phyloP scores from a whole-genome alignment of 768 basidiomycete species.

The Coprinellus micaceus region DNA sequence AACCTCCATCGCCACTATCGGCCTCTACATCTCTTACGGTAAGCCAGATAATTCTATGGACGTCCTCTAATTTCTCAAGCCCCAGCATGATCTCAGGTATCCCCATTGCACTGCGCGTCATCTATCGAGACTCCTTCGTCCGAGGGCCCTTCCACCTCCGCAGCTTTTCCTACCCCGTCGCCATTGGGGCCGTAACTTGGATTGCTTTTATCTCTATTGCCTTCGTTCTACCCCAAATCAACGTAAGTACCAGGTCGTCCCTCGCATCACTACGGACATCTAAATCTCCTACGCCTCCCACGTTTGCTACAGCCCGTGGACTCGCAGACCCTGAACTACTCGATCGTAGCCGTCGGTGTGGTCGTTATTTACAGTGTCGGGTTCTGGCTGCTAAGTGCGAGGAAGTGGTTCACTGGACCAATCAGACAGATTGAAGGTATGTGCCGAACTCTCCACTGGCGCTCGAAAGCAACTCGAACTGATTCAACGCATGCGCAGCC shows the following conservation, averaged over 20 bases:
- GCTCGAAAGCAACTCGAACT: not conserved
- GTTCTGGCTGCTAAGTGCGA: constrained; percentile 67
- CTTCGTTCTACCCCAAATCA: constrained; percentile 69
- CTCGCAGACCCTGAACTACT: constrained; percentile 70
- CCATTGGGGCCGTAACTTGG: constrained; percentile 58
- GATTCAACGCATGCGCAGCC: constrained; percentile 23
- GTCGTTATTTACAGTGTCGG: constrained; percentile 62
- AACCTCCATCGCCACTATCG: constrained; percentile 68
- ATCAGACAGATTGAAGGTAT: constrained; percentile 60
- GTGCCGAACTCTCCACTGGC: not conserved
- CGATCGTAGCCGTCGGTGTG: constrained; percentile 73
- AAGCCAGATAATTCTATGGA: constrained; percentile 10
- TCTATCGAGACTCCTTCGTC: constrained; percentile 55
- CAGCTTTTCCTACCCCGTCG: constrained; percentile 55
- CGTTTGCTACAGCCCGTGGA: constrained; percentile 50
- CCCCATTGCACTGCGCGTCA: constrained; percentile 64
- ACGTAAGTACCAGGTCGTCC: constrained; percentile 33
- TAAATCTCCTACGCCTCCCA: too few species aligned
- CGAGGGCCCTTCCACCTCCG: constrained; percentile 75
- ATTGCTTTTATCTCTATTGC: constrained; percentile 69
- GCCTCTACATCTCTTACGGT: constrained; percentile 75
- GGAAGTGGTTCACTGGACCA: constrained; percentile 72
- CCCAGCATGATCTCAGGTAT: constrained; percentile 27
- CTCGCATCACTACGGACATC: not conserved
- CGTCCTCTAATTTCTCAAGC: not conserved